phyloP scores from a whole-genome alignment of 148 eudicot species.

The Rhododendron williamsianum region DNA sequence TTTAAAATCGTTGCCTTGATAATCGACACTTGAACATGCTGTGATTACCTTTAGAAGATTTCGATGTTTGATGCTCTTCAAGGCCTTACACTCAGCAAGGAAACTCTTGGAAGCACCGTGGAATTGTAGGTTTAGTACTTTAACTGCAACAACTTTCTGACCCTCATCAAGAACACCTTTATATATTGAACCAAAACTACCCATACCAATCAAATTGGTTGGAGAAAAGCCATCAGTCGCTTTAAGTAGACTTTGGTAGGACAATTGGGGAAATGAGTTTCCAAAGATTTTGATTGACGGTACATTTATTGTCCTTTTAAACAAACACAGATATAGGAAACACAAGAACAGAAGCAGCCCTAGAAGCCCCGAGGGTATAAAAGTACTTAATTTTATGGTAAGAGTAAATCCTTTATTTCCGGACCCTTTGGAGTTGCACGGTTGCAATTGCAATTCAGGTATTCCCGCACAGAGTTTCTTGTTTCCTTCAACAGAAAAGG shows the following conservation, averaged over 20 bases:
- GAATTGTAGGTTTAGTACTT: no score
- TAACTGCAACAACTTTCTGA: not conserved
- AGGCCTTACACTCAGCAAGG: no score
- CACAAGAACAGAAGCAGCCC: not conserved
- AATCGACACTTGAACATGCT: no score
- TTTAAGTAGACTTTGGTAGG: not conserved
- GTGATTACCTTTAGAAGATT: no score
- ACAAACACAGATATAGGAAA: not conserved
- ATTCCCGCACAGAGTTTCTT: slow-evolving; percentile 6
- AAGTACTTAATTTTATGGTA: not conserved
- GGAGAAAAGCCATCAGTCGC: not conserved
- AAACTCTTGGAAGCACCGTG: no score
- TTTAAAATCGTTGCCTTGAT: no score
- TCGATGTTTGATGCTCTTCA: no score
- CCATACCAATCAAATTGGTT: not conserved
- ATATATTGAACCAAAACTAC: not conserved
- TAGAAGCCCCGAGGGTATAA: not conserved
- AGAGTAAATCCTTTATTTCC: not conserved
- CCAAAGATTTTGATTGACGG: not conserved
- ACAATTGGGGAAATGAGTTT: not conserved
- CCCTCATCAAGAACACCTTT: not conserved
- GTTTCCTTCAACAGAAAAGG: not conserved
- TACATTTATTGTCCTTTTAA: not conserved
- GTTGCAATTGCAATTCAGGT: not conserved
- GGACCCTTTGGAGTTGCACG: no score